Evolutionary conservation across 2,329 filamentous ascomycete genomes (phyloP), one percentile per base, ranked within the genome.

Genomic region (Zarea fungicola): DNA sequence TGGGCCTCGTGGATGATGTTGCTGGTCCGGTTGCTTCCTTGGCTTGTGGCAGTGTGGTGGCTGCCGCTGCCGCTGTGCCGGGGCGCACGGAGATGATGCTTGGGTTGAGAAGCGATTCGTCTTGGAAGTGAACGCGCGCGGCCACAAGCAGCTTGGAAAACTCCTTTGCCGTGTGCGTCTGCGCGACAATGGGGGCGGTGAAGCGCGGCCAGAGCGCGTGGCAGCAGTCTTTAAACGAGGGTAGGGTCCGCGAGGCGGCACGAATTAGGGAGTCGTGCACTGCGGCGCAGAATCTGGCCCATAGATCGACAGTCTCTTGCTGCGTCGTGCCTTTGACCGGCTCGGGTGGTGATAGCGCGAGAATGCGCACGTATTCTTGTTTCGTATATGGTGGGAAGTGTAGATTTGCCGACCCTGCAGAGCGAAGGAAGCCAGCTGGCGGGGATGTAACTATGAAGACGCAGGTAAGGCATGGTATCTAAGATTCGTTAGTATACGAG

Each of bases 211-310:
- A 99, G 18, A 97, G 77, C 36, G 83, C 80, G 42, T 80, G 67
- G 60, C 87, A 90, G 42, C 85, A 80, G 29, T 80, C 77, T 4
- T 74, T 76, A 56, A 96, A 90, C 10, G 80, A 79, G 1, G 85
- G 76, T 13, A 97, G 75, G 31, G 92, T 90, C 42, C 90, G 83
- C 1, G 86, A 86, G 3, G 89, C 89, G 40, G 89, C 83, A 54
- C 85, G 88, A 42, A 85, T 82, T 11, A 97, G 75, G 1, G 91
- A 83, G 62, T 99, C 93, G 75, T 95, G 93, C 13, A 96, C 83
- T 5, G 89, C 88, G 42, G 81, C 81, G 53, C 85, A 81, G 71
- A 95, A 97, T 37, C 89, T 83, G 13, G 81, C 73, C 86, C 87
- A 93, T 14, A 92, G 78, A 66, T 86, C 85, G 21, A 69, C 63